Base-by-base conservation (phyloP, 345 rosid species). In the Gossypium stocksii region DNA sequence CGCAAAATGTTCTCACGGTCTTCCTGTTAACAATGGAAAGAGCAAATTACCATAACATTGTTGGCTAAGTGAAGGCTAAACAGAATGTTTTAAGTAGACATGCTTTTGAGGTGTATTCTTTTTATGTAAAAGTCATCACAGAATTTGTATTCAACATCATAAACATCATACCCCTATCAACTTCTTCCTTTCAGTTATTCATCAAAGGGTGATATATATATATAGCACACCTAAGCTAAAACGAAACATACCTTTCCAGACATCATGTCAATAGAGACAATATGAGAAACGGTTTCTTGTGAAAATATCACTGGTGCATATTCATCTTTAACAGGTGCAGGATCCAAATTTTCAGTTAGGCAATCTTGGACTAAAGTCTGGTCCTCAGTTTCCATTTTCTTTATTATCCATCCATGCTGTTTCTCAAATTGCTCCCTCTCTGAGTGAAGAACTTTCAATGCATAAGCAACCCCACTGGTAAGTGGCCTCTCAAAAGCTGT, bases 381-480 rank as follows among this genome's bases (percentile, higher is more conserved):
- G 72, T 93, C 97, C 69, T 90, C 96, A 13, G 87, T 78, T 79
- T 87, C 95, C 98, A 94, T 94, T 86, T 91, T 89, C 90, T 87
- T 94, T 76, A 94, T 92, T 17, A 80, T 79, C 95, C 97, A 91
- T 51, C 87, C 88, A 73, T 85, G 92, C 77, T 79, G 87, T 75
- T 86, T 89, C 85, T 94, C 98, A 81, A 94, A 91, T 11, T 87
- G 87, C 80, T 86, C 88, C 79, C 98, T 94, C 79, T 88, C 86
- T 9, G 91, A 87, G 80, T 94, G 97, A 74, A 78, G 78, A 72
- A 94, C 97, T 88, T 89, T 94, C 80, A 91, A 79, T 79, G 98
- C 98, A 83, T 94, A 94, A 43, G 98, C 95, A 75, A 94, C 98
- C 48, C 98, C 98, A 81, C 98, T 94, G 0, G 98, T 94, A 73